Conservation (phyloP, 768 basidiomycete species). For the Phaffia tasmanica region DNA sequence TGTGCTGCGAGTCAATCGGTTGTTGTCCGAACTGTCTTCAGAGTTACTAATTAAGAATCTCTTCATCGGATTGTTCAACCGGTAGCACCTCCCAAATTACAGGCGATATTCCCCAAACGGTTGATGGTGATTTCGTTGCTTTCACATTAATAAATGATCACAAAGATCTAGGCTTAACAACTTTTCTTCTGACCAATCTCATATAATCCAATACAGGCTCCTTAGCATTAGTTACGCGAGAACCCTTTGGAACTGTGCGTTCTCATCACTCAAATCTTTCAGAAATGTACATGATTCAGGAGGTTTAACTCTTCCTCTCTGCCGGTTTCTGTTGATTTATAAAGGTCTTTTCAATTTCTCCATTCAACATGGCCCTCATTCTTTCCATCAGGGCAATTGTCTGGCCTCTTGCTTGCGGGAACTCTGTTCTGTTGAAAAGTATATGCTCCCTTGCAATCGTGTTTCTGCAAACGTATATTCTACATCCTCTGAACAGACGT, state of each 20-base stretch:
- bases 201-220: slow-evolving; percentile 4
- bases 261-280: no score
- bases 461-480: no score
- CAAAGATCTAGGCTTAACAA: neutral
- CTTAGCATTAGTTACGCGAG: slow-evolving; percentile 17
- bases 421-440: slow-evolving; percentile 39
- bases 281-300: no score
- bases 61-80: neutral
- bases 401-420: slow-evolving; percentile 40
- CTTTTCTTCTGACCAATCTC: neutral
- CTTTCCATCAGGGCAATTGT: slow-evolving; percentile 33
- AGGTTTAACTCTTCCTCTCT: no score
- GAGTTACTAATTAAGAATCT: neutral
- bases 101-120: slow-evolving; percentile 13
- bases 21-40: neutral
- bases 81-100: neutral
- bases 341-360: slow-evolving; percentile 9
- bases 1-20: neutral
- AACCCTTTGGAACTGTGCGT: slow-evolving; percentile 15
- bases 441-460: no score
- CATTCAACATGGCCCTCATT: slow-evolving; percentile 25
- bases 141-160: no score
- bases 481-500: no score
- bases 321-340: no score
- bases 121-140: neutral